Evolutionary conservation across 148 eudicot species (phyloP).

Genomic region (Oxyria digyna): DNA sequence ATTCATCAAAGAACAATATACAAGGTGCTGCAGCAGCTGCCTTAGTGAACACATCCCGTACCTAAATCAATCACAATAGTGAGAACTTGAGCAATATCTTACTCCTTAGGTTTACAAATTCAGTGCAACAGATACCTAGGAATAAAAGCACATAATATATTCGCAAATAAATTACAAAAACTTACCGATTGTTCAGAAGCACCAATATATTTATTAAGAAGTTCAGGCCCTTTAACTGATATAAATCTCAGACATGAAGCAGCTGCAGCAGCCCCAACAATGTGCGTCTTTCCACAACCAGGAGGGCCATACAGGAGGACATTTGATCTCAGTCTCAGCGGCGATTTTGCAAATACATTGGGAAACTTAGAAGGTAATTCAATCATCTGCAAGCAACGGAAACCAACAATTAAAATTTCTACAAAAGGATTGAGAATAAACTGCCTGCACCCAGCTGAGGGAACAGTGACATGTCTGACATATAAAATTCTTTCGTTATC

Average conservation of each 20-base stretch:
- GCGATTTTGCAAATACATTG: conserved; percentile 67
- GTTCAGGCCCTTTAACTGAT: conserved; percentile 93
- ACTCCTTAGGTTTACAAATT: not conserved
- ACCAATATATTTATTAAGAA: conserved; percentile 95
- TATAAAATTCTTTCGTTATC: not conserved
- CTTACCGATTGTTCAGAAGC: conserved; percentile 99
- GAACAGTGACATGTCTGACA: not conserved
- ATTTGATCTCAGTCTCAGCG: conserved; percentile 81
- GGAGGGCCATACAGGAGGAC: conserved; percentile 95
- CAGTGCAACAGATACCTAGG: not conserved
- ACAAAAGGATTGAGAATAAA: not conserved
- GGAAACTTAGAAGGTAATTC: conserved; percentile 93
- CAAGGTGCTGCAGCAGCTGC: conserved; percentile 99
- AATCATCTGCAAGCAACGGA: conserved; percentile 49
- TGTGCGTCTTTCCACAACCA: conserved; percentile 97
- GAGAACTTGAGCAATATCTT: not conserved
- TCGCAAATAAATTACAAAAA: conserved; percentile 1
- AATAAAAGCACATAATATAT: not conserved
- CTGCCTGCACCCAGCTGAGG: not conserved
- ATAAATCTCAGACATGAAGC: conserved; percentile 91
- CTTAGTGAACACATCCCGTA: conserved; percentile 89
- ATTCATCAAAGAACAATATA: conserved; percentile 93
- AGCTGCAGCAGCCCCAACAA: conserved; percentile 97
- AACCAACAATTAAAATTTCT: not conserved
- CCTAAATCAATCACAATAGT: conserved; percentile 31